phyloP scores from a whole-genome alignment of 768 basidiomycete species.

The Mycena vitilis region DNA sequence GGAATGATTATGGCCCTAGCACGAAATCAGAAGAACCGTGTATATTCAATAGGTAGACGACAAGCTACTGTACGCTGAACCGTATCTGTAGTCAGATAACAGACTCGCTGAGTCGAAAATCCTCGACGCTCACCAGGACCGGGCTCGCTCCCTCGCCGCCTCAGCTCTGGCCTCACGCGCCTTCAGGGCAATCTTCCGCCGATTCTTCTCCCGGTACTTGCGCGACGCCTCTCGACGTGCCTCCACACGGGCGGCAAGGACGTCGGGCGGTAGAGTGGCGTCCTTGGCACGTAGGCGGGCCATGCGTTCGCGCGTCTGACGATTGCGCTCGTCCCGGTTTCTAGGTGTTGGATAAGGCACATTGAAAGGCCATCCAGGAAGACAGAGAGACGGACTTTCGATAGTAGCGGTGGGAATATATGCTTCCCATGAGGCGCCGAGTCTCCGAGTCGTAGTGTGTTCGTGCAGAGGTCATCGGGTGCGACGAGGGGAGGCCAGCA shows the following conservation, averaged over 20 bases:
- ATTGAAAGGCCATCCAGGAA: neutral
- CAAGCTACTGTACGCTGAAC: too few species aligned
- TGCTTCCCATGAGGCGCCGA: neutral
- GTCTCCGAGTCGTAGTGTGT: neutral
- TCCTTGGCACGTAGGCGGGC: neutral
- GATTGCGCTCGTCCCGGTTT: neutral
- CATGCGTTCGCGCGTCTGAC: conserved; percentile 4
- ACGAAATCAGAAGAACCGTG: too few species aligned
- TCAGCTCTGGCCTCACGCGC: neutral
- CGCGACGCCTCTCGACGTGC: neutral
- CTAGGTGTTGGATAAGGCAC: neutral
- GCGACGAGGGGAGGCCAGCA: neutral
- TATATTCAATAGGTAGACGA: too few species aligned
- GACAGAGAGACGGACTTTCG: neutral
- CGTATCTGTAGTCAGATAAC: too few species aligned
- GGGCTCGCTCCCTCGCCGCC: neutral
- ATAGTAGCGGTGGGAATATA: neutral
- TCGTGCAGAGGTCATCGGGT: neutral
- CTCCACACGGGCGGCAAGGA: neutral
- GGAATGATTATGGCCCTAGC: too few species aligned
- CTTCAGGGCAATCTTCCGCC: neutral
- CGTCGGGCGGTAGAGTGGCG: neutral
- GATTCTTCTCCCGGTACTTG: conserved; percentile 8
- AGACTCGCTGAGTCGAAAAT: too few species aligned
- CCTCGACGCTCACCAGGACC: too few species aligned